phyloP scores from a whole-genome alignment of 768 basidiomycete species.

The Dacryopinax primogenitus region DNA sequence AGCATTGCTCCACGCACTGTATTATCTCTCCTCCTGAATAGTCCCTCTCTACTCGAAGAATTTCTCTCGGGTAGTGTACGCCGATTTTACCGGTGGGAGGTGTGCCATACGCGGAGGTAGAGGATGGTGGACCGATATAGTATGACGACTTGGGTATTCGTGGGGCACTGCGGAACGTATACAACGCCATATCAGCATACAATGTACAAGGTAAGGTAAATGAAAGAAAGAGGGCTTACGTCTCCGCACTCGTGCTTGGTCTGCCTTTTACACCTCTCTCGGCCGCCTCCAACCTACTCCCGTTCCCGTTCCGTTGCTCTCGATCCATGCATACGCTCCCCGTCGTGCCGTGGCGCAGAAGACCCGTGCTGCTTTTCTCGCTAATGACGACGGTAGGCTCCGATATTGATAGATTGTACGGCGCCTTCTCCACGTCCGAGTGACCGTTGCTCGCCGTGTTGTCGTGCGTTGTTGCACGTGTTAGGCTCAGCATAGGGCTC shows the following conservation, averaged over 20 bases:
- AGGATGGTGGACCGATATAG: slow-evolving; percentile 67
- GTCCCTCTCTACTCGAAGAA: slow-evolving; percentile 84
- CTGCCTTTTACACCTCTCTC: slow-evolving; percentile 7
- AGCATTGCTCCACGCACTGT: slow-evolving; percentile 35
- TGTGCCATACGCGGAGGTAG: slow-evolving; percentile 69
- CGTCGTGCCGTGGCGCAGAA: background rate
- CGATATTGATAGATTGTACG: background rate
- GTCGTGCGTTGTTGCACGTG: background rate
- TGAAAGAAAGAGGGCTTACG: background rate
- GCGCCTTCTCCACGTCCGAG: background rate
- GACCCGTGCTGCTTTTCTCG: slow-evolving; percentile 1
- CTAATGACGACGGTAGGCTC: background rate
- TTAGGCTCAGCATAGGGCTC: background rate
- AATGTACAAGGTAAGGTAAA: slow-evolving; percentile 5
- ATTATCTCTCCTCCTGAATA: slow-evolving; percentile 80
- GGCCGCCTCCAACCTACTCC: background rate
- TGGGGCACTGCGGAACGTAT: background rate
- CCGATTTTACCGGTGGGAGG: slow-evolving; percentile 75
- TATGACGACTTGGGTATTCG: slow-evolving; percentile 43
- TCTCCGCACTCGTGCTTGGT: slow-evolving; percentile 5
- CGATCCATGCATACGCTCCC: background rate
- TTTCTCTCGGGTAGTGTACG: slow-evolving; percentile 78
- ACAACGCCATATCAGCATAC: slow-evolving; percentile 1
- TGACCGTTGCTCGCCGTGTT: slow-evolving; percentile 6
- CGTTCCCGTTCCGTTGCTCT: background rate